Base-by-base conservation (phyloP, 1,284 basidiomycete species). In the Austroboletus niveus region DNA sequence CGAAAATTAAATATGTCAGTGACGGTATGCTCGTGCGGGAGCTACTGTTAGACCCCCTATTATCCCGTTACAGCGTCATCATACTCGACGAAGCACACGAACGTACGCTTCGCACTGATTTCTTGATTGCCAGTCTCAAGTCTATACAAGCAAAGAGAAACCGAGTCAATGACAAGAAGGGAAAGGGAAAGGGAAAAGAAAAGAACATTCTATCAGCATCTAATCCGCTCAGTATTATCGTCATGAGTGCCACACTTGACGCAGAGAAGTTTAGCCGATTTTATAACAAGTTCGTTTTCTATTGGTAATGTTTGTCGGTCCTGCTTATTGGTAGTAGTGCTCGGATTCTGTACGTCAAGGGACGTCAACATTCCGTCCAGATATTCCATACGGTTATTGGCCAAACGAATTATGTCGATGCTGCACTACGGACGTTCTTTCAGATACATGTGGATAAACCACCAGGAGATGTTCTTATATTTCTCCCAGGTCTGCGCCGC, bases 61-160 rank as follows among this genome's bases (percentile, higher is more conserved):
- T 98, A 45, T 82, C 83, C 49, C 82, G 81, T 43, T 99, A 98
- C 71, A 92, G 90, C 61, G 82, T 96, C 14, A 78, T 99, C 51
- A 82, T 99, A 55, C 85, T 99, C 47, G 96, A 99, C 66, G 96
- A 99, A 68, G 96, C 96, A 3, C 97, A 99, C 73, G 96, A 99
- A 66, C 82, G 96, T 42, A 97, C 94, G 0, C 75, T 99, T 36
- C 82, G 95, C 36, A 98, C 96, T 6, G 96, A 99, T 71, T 79
- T 99, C 53, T 77, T 98, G n/a, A 82, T 99, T 42, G 89, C 95
- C 1, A 89, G 89, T 52, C 76, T 98, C 45, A 98, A 96, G 71
- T 80, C 78, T n/a, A 93, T 99, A 51, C 87, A 89, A 48, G 79
- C 78, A 47, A 73, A 81, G 55, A 77, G 95, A 47, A 89, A 88